These are phyloP conservation scores for Ceratobasidium sp. DNA, from an alignment of 1,284 basidiomycete genomes.

Conservation along the genomic window DNA sequence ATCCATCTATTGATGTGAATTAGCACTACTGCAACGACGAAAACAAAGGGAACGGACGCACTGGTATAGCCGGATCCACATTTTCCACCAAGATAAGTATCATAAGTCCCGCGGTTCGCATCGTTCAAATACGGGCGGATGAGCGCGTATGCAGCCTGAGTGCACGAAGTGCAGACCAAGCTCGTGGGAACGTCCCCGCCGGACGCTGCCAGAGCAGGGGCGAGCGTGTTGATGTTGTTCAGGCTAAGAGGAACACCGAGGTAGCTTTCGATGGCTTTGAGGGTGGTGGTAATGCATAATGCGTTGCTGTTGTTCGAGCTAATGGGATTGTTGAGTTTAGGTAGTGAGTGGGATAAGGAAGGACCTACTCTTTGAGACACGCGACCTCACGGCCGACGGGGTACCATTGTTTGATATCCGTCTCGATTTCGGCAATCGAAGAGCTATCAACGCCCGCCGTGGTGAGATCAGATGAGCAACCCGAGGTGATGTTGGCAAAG, in stretches of 20 bases:
- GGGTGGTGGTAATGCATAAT: slow-evolving; percentile 1
- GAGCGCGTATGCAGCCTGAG: slow-evolving; percentile 27
- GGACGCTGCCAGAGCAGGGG: background rate
- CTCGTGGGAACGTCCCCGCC: background rate
- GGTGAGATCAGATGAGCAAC: background rate
- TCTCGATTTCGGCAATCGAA: background rate
- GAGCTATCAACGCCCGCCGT: background rate
- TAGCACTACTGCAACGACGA: background rate
- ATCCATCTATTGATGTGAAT: background rate
- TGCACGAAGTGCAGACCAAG: slow-evolving; percentile 18
- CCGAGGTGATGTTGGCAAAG: background rate
- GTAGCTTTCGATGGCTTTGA: background rate
- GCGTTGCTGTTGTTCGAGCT: slow-evolving; percentile 1
- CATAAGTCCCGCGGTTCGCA: slow-evolving; percentile 9
- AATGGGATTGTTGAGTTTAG: background rate
- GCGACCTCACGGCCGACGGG: no score
- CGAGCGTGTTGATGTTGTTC: slow-evolving; percentile 1
- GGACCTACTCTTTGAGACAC: slow-evolving; percentile 31
- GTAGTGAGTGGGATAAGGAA: background rate
- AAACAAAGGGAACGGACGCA: background rate
- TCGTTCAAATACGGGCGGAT: slow-evolving; percentile 34
- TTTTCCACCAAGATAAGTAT: background rate
- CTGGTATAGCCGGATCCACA: slow-evolving; percentile 36
- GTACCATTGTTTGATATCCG: slow-evolving; percentile 26
- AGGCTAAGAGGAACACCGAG: background rate